Percentiles rank a stretch among this genome's conserved stretches.
These are phyloP conservation scores for Backusella morwellensis DNA, from an alignment of 192 early-diverging fungal species.

Conservation along the genomic window DNA sequence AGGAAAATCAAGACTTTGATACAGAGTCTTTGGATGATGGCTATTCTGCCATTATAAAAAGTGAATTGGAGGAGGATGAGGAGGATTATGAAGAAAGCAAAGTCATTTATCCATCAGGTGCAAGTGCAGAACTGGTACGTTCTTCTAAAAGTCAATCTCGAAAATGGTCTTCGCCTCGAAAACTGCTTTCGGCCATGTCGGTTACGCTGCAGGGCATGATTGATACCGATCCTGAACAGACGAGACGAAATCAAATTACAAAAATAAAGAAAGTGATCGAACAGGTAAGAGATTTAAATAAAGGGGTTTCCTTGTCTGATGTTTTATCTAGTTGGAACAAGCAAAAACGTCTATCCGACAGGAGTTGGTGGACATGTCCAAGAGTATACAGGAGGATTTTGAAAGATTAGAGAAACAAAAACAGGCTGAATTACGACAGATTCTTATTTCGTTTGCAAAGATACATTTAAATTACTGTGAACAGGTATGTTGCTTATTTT, in stretches of 20 bases:
- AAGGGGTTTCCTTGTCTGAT: not conserved
- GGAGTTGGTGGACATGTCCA: slow-evolving; percentile 73
- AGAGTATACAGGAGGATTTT: slow-evolving; percentile 79
- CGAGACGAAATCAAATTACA: slow-evolving; percentile 81
- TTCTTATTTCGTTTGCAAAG: slow-evolving; percentile 71
- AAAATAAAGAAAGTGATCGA: slow-evolving; percentile 76
- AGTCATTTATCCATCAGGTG: slow-evolving; percentile 11
- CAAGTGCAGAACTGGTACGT: slow-evolving; percentile 15
- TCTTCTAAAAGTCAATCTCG: slow-evolving; percentile 28
- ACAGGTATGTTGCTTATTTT: slow-evolving; percentile 41
- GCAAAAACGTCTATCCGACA: slow-evolving; percentile 63
- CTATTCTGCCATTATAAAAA: slow-evolving; percentile 9
- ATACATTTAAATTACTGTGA: slow-evolving; percentile 67
- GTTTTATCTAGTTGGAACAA: not conserved
- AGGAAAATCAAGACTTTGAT: not conserved
- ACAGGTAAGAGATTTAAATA: slow-evolving; percentile 30
- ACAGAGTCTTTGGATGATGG: slow-evolving; percentile 14
- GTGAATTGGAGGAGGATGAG: not conserved
- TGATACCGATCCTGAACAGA: slow-evolving; percentile 89
- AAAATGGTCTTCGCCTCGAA: slow-evolving; percentile 42
- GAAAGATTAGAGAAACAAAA: slow-evolving; percentile 93
- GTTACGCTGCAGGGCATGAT: slow-evolving; percentile 88
- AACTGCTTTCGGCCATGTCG: slow-evolving; percentile 49
- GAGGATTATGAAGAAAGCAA: not conserved
- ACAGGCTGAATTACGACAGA: slow-evolving; percentile 73